Percentiles rank a stretch among this genome's conserved stretches.
Evolutionary conservation across 2,329 filamentous ascomycete genomes (phyloP).

Genomic region (Curvularia lunata): DNA sequence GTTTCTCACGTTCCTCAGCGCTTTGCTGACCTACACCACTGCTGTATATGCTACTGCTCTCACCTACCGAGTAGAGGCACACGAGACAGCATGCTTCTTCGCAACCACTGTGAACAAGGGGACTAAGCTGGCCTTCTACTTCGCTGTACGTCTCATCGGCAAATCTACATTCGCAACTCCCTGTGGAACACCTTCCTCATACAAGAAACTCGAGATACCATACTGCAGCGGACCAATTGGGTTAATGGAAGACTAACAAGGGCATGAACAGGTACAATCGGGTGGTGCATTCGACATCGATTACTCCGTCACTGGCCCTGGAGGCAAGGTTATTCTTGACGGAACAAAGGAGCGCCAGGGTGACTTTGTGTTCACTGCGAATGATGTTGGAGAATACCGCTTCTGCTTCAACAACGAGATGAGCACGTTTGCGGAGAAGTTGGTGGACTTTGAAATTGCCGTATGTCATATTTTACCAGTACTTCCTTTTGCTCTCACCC

Average conservation of each 20-base stretch:
- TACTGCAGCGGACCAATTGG: not conserved
- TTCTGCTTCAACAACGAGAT: constrained; percentile 99
- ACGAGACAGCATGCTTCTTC: constrained; percentile 97
- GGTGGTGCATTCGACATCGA: constrained; percentile 98
- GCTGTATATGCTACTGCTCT: constrained; percentile 84
- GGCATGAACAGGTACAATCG: constrained; percentile 78
- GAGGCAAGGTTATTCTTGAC: constrained; percentile 79
- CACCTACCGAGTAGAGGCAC: constrained; percentile 87
- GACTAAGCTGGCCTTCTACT: constrained; percentile 97
- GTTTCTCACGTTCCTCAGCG: constrained; percentile 47
- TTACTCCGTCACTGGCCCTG: constrained; percentile 84
- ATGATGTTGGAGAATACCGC: constrained; percentile 83
- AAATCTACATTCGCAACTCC: not conserved
- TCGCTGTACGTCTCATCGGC: constrained; percentile 71
- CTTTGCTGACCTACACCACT: constrained; percentile 73
- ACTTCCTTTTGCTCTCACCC: not conserved
- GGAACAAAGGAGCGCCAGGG: constrained; percentile 93
- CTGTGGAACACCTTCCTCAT: too few relatives aligned
- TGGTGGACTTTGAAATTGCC: constrained; percentile 96
- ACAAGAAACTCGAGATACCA: not conserved
- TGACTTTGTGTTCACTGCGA: constrained; percentile 96
- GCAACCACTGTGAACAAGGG: constrained; percentile 76
- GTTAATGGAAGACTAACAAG: not conserved
- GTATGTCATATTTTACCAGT: constrained; percentile 60
- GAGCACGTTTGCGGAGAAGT: constrained; percentile 96